These are phyloP conservation scores for Fusarium circinatum DNA, from an alignment of 2,329 filamentous ascomycete genomes.

Conservation along the genomic window DNA sequence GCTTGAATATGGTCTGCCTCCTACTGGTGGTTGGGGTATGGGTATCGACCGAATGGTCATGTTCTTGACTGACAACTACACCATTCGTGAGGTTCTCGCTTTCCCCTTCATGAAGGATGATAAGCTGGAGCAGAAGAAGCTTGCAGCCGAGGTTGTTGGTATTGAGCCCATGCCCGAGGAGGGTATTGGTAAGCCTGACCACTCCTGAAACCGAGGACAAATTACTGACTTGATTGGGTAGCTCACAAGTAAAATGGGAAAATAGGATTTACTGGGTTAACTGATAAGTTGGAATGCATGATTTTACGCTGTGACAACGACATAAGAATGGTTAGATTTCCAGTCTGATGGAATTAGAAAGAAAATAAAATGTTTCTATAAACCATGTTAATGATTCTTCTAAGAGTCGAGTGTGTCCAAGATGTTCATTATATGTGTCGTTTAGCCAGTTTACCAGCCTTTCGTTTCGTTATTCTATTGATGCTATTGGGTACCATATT, in stretches of 20 bases:
- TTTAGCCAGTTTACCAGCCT: slow-evolving; percentile 14
- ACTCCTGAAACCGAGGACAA: too few species aligned
- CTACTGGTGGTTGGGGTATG: slow-evolving; percentile 96
- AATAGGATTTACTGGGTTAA: background rate
- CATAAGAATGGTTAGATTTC: slow-evolving; percentile 6
- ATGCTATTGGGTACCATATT: slow-evolving; percentile 37
- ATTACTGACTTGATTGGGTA: slow-evolving; percentile 22
- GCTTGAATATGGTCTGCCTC: slow-evolving; percentile 90
- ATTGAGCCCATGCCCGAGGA: slow-evolving; percentile 44
- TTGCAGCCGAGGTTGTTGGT: slow-evolving; percentile 46
- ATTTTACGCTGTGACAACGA: slow-evolving; percentile 42
- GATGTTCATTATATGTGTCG: slow-evolving; percentile 7
- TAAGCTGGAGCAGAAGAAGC: slow-evolving; percentile 63
- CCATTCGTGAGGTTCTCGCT: slow-evolving; percentile 93
- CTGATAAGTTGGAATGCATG: slow-evolving; percentile 16
- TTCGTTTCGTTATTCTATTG: slow-evolving; percentile 23
- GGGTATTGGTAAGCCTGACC: slow-evolving; percentile 41
- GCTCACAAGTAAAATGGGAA: slow-evolving; percentile 41
- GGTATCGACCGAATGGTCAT: slow-evolving; percentile 94
- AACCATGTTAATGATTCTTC: slow-evolving; percentile 20
- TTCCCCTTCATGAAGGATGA: slow-evolving; percentile 98
- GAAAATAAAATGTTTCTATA: slow-evolving; percentile 23
- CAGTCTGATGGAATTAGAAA: slow-evolving; percentile 22
- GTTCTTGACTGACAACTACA: slow-evolving; percentile 94
- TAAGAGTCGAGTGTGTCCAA: slow-evolving; percentile 34